Evolutionary conservation across 805 yeast species (phyloP).

Genomic region (Teunomyces stri): DNA sequence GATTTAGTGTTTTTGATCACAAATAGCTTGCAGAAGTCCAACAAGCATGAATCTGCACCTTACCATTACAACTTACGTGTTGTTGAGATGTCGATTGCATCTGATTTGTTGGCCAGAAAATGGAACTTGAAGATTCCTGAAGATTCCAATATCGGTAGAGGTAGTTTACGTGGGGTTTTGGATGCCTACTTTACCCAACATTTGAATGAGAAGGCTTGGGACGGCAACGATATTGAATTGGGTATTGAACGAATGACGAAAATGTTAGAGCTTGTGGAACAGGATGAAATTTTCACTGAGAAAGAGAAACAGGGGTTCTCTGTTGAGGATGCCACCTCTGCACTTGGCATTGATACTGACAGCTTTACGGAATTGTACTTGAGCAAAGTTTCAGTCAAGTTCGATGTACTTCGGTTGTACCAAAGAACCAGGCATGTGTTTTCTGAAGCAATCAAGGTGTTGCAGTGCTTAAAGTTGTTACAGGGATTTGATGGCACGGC

Average conservation of each 20-base stretch:
- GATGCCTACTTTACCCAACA: constrained; percentile 44
- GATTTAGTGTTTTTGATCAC: constrained; percentile 55
- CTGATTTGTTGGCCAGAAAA: constrained; percentile 52
- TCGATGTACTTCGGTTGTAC: constrained; percentile 52
- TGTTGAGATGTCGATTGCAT: constrained; percentile 69
- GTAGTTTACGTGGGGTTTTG: constrained; percentile 64
- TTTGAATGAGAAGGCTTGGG: constrained; percentile 37
- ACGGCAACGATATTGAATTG: constrained; percentile 41
- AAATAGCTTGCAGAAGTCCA: constrained; percentile 59
- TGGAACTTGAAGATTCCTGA: constrained; percentile 41
- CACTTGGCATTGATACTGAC: constrained; percentile 39
- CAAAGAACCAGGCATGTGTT: constrained; percentile 63
- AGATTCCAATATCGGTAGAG: constrained; percentile 53
- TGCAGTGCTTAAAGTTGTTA: constrained; percentile 46
- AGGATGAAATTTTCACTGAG: constrained; percentile 26
- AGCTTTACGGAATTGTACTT: constrained; percentile 47
- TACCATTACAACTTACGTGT: constrained; percentile 67
- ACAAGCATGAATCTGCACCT: constrained; percentile 70
- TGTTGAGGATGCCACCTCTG: constrained; percentile 45
- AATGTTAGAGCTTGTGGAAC: constrained; percentile 45
- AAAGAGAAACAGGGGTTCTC: constrained; percentile 48
- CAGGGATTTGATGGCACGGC: constrained; percentile 8
- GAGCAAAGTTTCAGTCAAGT: constrained; percentile 54
- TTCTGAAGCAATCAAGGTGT: constrained; percentile 58
- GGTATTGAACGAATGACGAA: constrained; percentile 40